Evolutionary conservation across 371 early-diverging fungal genomes (phyloP).

Genomic region (Lichtheimia ornata): DNA sequence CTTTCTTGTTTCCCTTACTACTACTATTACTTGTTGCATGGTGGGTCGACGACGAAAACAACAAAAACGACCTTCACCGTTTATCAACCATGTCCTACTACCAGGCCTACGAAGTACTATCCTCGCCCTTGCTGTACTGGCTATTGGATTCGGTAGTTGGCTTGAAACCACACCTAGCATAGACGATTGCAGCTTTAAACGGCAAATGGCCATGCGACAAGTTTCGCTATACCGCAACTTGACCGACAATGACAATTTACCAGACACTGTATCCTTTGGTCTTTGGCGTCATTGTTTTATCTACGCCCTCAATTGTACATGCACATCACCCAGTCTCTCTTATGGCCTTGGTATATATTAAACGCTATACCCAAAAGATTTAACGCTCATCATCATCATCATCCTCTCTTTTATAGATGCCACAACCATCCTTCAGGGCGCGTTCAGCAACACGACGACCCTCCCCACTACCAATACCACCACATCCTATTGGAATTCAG

Average conservation of each 20-base stretch:
- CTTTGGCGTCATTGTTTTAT: conserved; percentile 44
- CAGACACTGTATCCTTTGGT: conserved; percentile 40
- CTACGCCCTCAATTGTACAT: conserved; percentile 38
- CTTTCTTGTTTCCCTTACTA: background rate
- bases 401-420: conserved; percentile 23
- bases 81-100: conserved; percentile 29
- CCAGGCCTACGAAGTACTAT: conserved; percentile 27
- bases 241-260: conserved; percentile 19
- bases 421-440: conserved; percentile 20
- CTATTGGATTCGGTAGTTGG: conserved; percentile 38
- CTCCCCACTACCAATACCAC: conserved; percentile 10
- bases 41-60: no score
- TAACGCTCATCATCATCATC: no score
- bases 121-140: conserved; percentile 23
- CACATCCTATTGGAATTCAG: conserved; percentile 17
- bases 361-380: conserved; percentile 1
- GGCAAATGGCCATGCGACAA: conserved; percentile 28
- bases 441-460: conserved; percentile 22
- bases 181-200: conserved; percentile 27
- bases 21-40: background rate
- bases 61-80: conserved; percentile 14
- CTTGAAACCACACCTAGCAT: conserved; percentile 32
- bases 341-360: conserved; percentile 37
- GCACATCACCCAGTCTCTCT: conserved; percentile 25
- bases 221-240: conserved; percentile 32